phyloP scores from a whole-genome alignment of 2,329 filamentous ascomycete genomes.

The Diaporthe velutina region DNA sequence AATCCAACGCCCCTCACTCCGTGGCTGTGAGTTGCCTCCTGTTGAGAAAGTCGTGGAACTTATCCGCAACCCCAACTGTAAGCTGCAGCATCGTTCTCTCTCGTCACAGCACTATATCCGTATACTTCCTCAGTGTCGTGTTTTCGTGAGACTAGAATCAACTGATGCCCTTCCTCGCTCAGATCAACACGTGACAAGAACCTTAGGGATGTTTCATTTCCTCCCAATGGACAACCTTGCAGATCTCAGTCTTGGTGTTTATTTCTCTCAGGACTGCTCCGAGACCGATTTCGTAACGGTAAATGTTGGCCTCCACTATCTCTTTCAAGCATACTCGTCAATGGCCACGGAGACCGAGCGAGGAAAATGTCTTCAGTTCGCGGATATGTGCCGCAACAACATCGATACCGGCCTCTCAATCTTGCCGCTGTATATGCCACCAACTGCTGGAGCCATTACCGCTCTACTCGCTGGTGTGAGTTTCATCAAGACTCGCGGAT shows the following conservation, averaged over 20 bases:
- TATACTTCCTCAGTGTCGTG: too few relatives aligned
- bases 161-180: not conserved
- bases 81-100: not conserved
- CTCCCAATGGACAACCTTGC: not conserved
- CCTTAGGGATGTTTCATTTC: not conserved
- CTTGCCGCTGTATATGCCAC: not conserved
- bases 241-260: conserved; percentile 1
- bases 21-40: conserved; percentile 2
- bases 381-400: not conserved
- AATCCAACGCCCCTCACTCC: not conserved
- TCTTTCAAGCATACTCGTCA: not conserved
- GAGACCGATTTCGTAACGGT: not conserved
- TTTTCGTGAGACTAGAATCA: too few relatives aligned
- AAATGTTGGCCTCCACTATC: not conserved
- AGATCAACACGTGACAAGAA: not conserved
- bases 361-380: not conserved
- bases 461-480: not conserved
- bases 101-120: too few relatives aligned
- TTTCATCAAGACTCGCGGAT: not conserved
- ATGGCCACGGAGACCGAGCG: not conserved
- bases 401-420: not conserved
- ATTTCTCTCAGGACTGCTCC: not conserved
- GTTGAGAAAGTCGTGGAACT: conserved; percentile 9
- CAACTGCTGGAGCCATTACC: not conserved
- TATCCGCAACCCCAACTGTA: conserved; percentile 1